phyloP scores from a whole-genome alignment of 805 yeast genomes.

The Saccharomycodes ludwigii region DNA sequence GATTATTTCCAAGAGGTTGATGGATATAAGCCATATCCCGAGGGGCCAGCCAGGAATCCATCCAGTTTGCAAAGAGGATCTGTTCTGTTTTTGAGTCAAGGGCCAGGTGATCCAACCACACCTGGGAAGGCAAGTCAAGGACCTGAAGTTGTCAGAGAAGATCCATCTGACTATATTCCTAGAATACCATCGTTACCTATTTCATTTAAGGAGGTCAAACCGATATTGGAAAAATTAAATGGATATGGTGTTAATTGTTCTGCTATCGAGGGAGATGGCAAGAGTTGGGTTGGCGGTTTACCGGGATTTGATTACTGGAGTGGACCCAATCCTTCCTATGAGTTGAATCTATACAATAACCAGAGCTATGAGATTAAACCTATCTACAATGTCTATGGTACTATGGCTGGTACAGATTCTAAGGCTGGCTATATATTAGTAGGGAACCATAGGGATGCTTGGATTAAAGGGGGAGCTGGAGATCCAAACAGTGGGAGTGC shows the following conservation, averaged over 20 bases:
- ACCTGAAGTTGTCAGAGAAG: slow-evolving; percentile 35
- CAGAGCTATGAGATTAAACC: slow-evolving; percentile 54
- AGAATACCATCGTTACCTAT: slow-evolving; percentile 62
- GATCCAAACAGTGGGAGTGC: slow-evolving; percentile 74
- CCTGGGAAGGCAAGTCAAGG: slow-evolving; percentile 51
- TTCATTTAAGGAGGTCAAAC: slow-evolving; percentile 48
- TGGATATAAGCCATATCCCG: slow-evolving; percentile 56
- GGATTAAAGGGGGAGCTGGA: slow-evolving; percentile 70
- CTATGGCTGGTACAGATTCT: slow-evolving; percentile 34
- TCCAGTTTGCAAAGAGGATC: slow-evolving; percentile 69
- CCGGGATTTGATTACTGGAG: slow-evolving; percentile 34
- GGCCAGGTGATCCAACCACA: slow-evolving; percentile 73
- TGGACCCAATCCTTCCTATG: slow-evolving; percentile 34
- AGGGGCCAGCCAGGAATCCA: slow-evolving; percentile 71
- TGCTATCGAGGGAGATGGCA: slow-evolving; percentile 26
- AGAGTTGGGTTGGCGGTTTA: slow-evolving; percentile 33
- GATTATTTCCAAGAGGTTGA: slow-evolving; percentile 40
- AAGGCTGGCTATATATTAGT: slow-evolving; percentile 43
- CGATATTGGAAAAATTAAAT: slow-evolving; percentile 45
- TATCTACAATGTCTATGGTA: slow-evolving; percentile 51
- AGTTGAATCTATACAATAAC: slow-evolving; percentile 43
- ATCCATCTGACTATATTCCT: slow-evolving; percentile 42
- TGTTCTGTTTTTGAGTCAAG: slow-evolving; percentile 44
- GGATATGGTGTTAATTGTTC: slow-evolving; percentile 37
- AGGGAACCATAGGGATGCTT: slow-evolving; percentile 74